Conservation (phyloP, 805 yeast species). For the Pichia phayaonensis region DNA sequence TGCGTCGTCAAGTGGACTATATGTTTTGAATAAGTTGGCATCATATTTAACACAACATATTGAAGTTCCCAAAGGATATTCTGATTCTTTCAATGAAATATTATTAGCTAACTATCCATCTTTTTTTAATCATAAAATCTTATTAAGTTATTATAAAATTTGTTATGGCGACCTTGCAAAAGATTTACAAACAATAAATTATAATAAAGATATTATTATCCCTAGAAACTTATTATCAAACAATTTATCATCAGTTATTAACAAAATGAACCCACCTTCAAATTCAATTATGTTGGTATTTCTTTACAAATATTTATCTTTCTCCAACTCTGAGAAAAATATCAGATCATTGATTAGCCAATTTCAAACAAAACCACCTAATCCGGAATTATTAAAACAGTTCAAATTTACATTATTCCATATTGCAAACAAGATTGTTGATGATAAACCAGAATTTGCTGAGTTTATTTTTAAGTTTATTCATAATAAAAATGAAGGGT, state of each 20-base stretch:
- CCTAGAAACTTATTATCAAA: background rate
- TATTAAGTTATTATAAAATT: background rate
- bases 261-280: background rate
- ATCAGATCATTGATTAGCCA: background rate
- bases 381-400: background rate
- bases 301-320: background rate
- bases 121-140: background rate
- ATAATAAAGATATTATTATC: background rate
- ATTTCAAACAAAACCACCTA: background rate
- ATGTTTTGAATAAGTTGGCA: background rate
- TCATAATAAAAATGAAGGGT: background rate
- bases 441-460: background rate
- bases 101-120: background rate
- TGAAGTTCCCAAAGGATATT: background rate
- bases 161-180: background rate
- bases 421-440: background rate
- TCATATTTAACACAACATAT: background rate
- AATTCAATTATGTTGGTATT: background rate
- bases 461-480: background rate
- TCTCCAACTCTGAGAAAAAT: background rate
- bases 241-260: background rate
- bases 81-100: constrained; percentile 1
- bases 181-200: background rate
- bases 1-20: background rate
- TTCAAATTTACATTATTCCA: background rate